Percentiles rank a stretch among this genome's conserved stretches.
These are phyloP conservation scores for Leccinum pachyderme DNA, from an alignment of 1,284 basidiomycete species.

Conservation along the genomic window DNA sequence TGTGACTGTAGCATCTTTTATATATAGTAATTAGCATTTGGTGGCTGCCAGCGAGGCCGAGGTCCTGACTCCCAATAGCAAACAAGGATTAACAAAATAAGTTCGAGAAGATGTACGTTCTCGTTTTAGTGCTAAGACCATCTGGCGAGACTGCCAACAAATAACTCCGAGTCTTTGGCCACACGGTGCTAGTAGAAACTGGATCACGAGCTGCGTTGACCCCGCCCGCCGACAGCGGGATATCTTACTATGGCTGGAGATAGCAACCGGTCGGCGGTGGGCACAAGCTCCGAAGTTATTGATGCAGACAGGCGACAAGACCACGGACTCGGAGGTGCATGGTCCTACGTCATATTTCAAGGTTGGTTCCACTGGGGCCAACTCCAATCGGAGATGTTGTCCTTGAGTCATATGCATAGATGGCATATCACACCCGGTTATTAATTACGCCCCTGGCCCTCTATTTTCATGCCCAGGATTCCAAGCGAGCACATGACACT, in stretches of 20 bases:
- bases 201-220: not conserved
- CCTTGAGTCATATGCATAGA: not conserved
- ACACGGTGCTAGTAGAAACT: too few relatives aligned
- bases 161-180: not conserved
- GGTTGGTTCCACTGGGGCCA: too few relatives aligned
- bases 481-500: conserved; percentile 1
- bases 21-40: too few relatives aligned
- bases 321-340: not conserved
- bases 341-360: not conserved
- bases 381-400: too few relatives aligned
- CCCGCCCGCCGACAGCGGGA: too few relatives aligned
- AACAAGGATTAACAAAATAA: not conserved
- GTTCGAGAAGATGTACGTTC: not conserved
- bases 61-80: not conserved
- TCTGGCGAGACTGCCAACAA: not conserved
- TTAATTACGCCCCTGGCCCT: not conserved
- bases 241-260: not conserved
- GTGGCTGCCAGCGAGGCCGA: too few relatives aligned
- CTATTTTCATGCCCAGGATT: not conserved
- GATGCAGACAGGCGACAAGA: not conserved
- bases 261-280: not conserved
- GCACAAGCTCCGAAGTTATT: not conserved
- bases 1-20: not conserved
- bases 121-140: not conserved
- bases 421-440: conserved; percentile 3